A percentile compares a stretch with the other conserved stretches of the same genome.
phyloP scores from a whole-genome alignment of 2,329 filamentous ascomycete species.

The Pochonia chlamydosporia region DNA sequence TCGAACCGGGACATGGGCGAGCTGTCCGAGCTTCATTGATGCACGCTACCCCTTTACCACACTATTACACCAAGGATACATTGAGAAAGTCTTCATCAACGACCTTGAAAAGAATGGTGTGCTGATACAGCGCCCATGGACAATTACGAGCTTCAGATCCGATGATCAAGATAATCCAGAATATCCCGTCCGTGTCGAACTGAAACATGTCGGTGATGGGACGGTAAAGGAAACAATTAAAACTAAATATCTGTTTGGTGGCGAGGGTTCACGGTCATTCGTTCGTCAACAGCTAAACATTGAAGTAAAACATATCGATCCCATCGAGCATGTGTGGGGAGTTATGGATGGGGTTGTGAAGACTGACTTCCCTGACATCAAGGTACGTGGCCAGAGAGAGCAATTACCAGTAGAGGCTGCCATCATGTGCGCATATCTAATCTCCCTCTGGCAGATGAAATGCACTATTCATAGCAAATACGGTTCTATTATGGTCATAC shows the following conservation, averaged over 20 bases:
- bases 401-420: not conserved
- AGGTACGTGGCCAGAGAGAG: slow-evolving; percentile 35
- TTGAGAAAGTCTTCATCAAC: slow-evolving; percentile 63
- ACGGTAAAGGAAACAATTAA: slow-evolving; percentile 59
- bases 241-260: slow-evolving; percentile 66
- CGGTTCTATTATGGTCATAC: slow-evolving; percentile 76
- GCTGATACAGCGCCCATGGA: slow-evolving; percentile 59
- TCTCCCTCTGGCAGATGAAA: slow-evolving; percentile 47
- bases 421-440: not conserved
- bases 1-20: slow-evolving; percentile 72
- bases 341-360: slow-evolving; percentile 69
- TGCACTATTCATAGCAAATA: slow-evolving; percentile 69
- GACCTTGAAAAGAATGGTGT: slow-evolving; percentile 59
- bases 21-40: slow-evolving; percentile 78
- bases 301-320: slow-evolving; percentile 64
- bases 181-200: slow-evolving; percentile 74
- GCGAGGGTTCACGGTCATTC: slow-evolving; percentile 64
- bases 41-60: slow-evolving; percentile 67
- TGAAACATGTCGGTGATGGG: slow-evolving; percentile 74
- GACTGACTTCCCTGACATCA: slow-evolving; percentile 73
- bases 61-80: slow-evolving; percentile 64
- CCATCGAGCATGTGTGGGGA: slow-evolving; percentile 67
- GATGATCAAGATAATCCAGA: slow-evolving; percentile 49
- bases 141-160: slow-evolving; percentile 54
- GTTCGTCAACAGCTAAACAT: slow-evolving; percentile 62